A percentile compares a stretch with the other conserved stretches of the same genome.
These are phyloP conservation scores for Scleromitrula shiraiana DNA, from an alignment of 2,329 filamentous ascomycete genomes.

Conservation along the genomic window DNA sequence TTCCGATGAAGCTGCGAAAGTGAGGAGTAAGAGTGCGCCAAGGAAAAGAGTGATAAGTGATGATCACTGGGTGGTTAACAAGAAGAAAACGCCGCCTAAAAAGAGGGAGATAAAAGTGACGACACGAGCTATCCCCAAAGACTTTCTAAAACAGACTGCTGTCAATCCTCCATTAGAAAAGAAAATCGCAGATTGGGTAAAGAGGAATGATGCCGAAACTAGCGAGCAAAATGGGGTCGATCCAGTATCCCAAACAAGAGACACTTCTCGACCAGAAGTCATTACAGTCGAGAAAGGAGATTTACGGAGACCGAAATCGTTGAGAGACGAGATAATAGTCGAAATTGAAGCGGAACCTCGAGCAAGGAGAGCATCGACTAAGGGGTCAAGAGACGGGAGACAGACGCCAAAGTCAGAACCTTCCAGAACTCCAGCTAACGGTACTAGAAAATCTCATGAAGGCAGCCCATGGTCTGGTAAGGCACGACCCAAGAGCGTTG, in stretches of 20 bases:
- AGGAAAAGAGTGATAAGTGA: slow-evolving; percentile 92
- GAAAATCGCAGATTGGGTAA: slow-evolving; percentile 56
- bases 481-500: slow-evolving; percentile 30
- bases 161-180: slow-evolving; percentile 48
- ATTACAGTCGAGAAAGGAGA: too few relatives aligned
- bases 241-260: neutral
- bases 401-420: slow-evolving; percentile 36
- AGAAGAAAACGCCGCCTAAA: slow-evolving; percentile 41
- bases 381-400: slow-evolving; percentile 10
- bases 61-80: slow-evolving; percentile 65
- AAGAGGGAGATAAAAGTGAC: slow-evolving; percentile 19
- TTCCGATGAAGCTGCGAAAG: slow-evolving; percentile 16
- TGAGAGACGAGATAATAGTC: slow-evolving; percentile 6
- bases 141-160: slow-evolving; percentile 46
- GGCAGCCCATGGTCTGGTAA: too few relatives aligned
- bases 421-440: slow-evolving; percentile 19
- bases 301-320: slow-evolving; percentile 3
- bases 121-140: slow-evolving; percentile 40
- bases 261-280: slow-evolving; percentile 5
- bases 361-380: slow-evolving; percentile 2
- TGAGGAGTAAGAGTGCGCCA: slow-evolving; percentile 38
- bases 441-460: too few relatives aligned
- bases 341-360: slow-evolving; percentile 1
- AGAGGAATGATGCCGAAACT: slow-evolving; percentile 16
- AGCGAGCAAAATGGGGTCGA: neutral